Evolutionary conservation across 805 yeast species (phyloP), one percentile per base, ranked within the genome.

Genomic region (Alloascoidea africana): DNA sequence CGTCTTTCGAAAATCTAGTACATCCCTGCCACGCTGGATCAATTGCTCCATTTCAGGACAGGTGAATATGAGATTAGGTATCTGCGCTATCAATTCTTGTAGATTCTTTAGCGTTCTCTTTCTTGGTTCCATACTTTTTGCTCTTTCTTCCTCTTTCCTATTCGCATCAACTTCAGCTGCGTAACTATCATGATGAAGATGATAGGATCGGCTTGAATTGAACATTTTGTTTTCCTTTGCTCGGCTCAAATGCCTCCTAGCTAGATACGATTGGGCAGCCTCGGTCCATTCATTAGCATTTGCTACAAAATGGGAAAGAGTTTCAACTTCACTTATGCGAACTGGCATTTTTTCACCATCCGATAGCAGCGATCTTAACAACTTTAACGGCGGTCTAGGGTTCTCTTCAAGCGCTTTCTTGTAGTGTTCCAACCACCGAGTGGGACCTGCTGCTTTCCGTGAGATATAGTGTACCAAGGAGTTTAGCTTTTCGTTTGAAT

Each of bases 1-100:
- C 11, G 67, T 61, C 17, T 56, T 52, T 40, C 68, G 73, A 50
- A 66, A 79, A 36, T 62, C 61, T 36, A 60, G 60, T 33, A 80
- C 63, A 43, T 72, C 79, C 18, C 47, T 54, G 3, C 67, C 63
- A 35, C 74, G 63, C 42, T 70, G 78, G 3, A 65, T 41, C 8
- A 81, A 52, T 46, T 71, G 78, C 14, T 69, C 76, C 45, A 75
- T 61, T 47, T 81, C 91, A 0, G 73, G 66, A 14, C 72, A 58
- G 2, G 63, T 52, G 39, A 79, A 68, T 15, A 69, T 65, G 41
- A 77, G 46, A 0, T 50, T 46, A 2, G 76, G 71, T 3, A 76
- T 69, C 34, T 61, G 60, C 14, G 58, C 55, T 11, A 75, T 46
- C 16, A 77, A 45, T 15, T 42, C 36, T 17, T 62, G 53, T 33